Conservation (phyloP, 2,329 filamentous ascomycete genomes). For the Apiospora rasikravindrae region DNA sequence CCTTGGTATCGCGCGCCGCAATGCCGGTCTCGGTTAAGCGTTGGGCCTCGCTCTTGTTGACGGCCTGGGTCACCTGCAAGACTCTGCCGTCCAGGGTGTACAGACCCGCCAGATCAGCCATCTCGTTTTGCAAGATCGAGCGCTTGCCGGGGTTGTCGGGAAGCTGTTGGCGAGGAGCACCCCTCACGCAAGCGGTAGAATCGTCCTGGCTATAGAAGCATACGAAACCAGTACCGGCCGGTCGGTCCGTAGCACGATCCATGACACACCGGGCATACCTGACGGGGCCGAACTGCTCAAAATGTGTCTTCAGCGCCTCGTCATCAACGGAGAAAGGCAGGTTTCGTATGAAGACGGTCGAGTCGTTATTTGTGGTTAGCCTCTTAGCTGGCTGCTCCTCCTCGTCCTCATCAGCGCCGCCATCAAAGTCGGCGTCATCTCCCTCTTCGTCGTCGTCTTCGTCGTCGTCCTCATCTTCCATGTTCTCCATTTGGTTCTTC, state of each 20-base stretch:
- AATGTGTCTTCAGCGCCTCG: slow-evolving; percentile 82
- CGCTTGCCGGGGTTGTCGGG: slow-evolving; percentile 62
- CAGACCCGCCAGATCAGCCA: slow-evolving; percentile 77
- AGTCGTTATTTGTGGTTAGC: slow-evolving; percentile 65
- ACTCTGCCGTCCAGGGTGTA: slow-evolving; percentile 93
- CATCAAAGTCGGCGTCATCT: slow-evolving; percentile 41
- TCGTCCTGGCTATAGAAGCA: slow-evolving; percentile 84
- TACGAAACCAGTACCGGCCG: slow-evolving; percentile 92
- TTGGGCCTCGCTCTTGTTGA: slow-evolving; percentile 80
- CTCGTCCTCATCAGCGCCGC: slow-evolving; percentile 36
- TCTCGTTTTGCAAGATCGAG: slow-evolving; percentile 88
- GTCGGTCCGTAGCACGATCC: slow-evolving; percentile 82
- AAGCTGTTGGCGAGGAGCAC: slow-evolving; percentile 67
- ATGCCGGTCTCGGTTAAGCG: slow-evolving; percentile 76
- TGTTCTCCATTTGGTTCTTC: slow-evolving; percentile 61
- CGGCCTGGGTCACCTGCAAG: slow-evolving; percentile 82
- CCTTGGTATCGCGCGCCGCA: slow-evolving; percentile 65
- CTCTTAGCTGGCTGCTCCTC: slow-evolving; percentile 41
- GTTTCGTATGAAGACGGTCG: slow-evolving; percentile 91
- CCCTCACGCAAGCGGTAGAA: slow-evolving; percentile 75
- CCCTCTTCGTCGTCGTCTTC: slow-evolving; percentile 43
- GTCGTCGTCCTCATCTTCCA: slow-evolving; percentile 61
- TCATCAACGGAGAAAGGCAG: slow-evolving; percentile 89
- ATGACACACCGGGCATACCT: slow-evolving; percentile 92
- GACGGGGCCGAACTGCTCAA: slow-evolving; percentile 84